Conservation (phyloP, 371 early-diverging fungal genomes). For the Zychaea mexicana region DNA sequence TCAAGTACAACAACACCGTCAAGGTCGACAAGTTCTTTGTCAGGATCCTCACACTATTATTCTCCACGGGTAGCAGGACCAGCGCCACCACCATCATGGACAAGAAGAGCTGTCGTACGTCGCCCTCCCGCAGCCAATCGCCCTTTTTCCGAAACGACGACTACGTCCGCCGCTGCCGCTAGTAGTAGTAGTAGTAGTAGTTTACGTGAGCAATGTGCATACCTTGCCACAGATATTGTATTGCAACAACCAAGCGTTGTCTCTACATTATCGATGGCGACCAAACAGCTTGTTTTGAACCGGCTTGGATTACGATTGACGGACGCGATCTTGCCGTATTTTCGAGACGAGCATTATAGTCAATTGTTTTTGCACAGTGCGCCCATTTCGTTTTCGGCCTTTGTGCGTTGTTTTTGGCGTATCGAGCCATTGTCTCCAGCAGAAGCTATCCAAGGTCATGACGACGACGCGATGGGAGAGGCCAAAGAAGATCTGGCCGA, state of each 20-base stretch:
- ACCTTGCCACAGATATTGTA: not conserved
- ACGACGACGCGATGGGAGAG: not conserved
- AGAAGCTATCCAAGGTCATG: not conserved
- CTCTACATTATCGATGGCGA: not conserved
- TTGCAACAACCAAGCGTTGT: not conserved
- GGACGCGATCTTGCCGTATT: not conserved
- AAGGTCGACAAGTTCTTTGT: too few species aligned
- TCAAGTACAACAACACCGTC: not conserved
- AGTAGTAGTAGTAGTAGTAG: too few species aligned
- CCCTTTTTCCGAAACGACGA: too few species aligned
- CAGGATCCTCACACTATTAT: too few species aligned
- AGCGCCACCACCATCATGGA: not conserved
- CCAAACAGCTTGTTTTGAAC: conserved; percentile 10
- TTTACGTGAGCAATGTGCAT: not conserved
- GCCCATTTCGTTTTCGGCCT: conserved; percentile 1
- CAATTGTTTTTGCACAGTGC: conserved; percentile 10
- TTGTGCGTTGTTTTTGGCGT: conserved; percentile 10
- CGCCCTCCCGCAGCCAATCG: not conserved
- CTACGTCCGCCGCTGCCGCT: not conserved
- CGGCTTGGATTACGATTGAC: conserved; percentile 4
- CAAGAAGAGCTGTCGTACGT: not conserved
- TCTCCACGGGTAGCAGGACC: conserved; percentile 5
- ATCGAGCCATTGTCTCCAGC: not conserved
- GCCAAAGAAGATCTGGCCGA: conserved; percentile 1
- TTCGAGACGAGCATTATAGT: conserved; percentile 6